Evolutionary conservation across 108 stramenopile species (phyloP), one percentile per base, ranked within the genome.

Genomic region (Schizochytrium sp.): DNA sequence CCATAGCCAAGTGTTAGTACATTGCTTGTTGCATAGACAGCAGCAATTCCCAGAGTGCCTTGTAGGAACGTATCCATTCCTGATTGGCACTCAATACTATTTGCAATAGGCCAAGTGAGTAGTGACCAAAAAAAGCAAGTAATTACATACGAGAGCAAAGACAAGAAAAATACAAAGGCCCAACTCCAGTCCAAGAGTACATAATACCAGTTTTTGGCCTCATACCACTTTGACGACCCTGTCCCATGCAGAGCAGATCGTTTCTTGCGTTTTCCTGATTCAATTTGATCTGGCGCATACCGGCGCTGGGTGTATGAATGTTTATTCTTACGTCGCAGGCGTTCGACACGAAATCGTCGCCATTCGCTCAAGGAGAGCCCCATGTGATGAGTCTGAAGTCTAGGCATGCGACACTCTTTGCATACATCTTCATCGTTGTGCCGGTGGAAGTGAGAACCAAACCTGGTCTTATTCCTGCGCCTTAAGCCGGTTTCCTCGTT

Each of bases 141-240:
- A 7, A 69, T 10, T 38, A 69, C 40, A 15, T 69, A 69, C 42
- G 42, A 44, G 42, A 69, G 28, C 28, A 44, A 38, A 8, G 64
- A 69, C 42, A 69, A 44, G 64, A 69, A 69, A 15, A 69, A 69
- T 0, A 69, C 64, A 69, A 69, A 69, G 19, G 64, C 64, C 64
- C 64, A 69, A 44, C 64, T 69, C 64, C 64, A 69, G 28, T 69
- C 64, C 12, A 69, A 44, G 0, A 69, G 64, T 5, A 15, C 64
- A 15, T 69, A 69, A 15, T 69, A 69, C 64, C 64, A 69, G 44
- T 69, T 69, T 44, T 69, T 69, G 19, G 64, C 64, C 64, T 69
- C 64, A 44, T 69, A 69, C 64, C 64, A 69, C 28, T 69, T 69
- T 38, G 64, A 69, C 42, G 64, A 38, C 19, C 64, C 64, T 38